These are phyloP conservation scores for Erigeron canadensis DNA, from an alignment of 129 eudicot species.

Conservation along the genomic window DNA sequence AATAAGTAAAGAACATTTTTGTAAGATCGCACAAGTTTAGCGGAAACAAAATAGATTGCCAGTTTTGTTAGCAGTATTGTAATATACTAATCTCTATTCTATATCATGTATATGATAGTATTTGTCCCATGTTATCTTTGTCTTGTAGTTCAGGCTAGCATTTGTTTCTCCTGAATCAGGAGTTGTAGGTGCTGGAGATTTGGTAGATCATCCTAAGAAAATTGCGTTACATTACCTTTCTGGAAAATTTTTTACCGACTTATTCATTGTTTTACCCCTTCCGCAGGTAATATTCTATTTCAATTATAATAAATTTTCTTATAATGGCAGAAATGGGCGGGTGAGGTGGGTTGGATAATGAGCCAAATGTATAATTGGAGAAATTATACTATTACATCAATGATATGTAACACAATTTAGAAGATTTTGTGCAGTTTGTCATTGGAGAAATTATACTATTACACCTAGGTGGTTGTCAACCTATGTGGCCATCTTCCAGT, in stretches of 20 bases:
- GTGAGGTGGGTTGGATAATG: not conserved
- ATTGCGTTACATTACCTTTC: conserved; percentile 66
- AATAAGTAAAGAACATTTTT: too few species aligned
- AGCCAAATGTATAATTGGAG: not conserved
- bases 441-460: too few species aligned
- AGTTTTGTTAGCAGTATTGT: not conserved
- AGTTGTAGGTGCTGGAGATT: conserved; percentile 91
- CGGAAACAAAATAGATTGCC: too few species aligned
- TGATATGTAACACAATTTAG: not conserved
- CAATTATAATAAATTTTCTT: conserved; percentile 4
- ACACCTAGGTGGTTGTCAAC: not conserved
- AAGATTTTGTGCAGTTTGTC: not conserved
- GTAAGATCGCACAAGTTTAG: too few species aligned
- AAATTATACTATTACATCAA: too few species aligned
- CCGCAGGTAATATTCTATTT: conserved; percentile 62
- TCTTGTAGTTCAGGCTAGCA: conserved; percentile 67
- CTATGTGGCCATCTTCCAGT: not conserved
- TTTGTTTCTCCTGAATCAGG: conserved; percentile 84
- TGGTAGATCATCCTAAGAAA: conserved; percentile 74
- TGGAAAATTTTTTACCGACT: conserved; percentile 66
- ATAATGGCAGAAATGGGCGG: not conserved
- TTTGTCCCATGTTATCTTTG: not conserved
- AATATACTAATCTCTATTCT: not conserved
- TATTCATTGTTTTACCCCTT: conserved; percentile 74
- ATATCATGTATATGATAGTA: not conserved